Conservation (phyloP, 2,329 filamentous ascomycete genomes). For the Talaromyces sp. region DNA sequence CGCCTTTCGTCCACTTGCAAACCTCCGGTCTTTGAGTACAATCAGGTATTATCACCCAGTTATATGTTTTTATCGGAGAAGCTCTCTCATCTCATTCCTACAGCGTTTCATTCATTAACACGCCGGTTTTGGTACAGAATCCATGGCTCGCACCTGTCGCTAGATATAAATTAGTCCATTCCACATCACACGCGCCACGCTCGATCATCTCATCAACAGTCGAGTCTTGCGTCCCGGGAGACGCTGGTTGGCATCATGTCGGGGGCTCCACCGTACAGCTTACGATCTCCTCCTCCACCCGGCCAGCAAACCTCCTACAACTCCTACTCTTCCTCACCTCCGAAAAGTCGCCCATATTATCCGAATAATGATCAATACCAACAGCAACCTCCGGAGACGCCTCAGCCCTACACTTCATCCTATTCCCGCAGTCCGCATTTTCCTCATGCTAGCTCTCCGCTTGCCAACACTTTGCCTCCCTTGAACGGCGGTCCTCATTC, state of each 20-base stretch:
- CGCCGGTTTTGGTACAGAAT: conserved; percentile 10
- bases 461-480: conserved; percentile 40
- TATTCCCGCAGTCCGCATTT: conserved; percentile 44
- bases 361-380: conserved; percentile 41
- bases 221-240: conserved; percentile 23
- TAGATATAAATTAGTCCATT: conserved; percentile 14
- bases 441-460: conserved; percentile 41
- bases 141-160: conserved; percentile 20
- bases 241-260: conserved; percentile 40
- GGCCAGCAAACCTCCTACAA: conserved; percentile 34
- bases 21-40: too few relatives aligned
- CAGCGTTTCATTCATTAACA: conserved; percentile 4
- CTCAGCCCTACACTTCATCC: conserved; percentile 39
- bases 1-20: background rate
- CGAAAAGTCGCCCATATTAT: conserved; percentile 43
- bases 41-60: conserved; percentile 10
- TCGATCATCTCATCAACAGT: background rate
- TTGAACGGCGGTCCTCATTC: conserved; percentile 40
- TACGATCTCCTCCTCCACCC: conserved; percentile 47
- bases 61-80: background rate
- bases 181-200: background rate
- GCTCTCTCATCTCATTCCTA: background rate
- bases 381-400: conserved; percentile 44
- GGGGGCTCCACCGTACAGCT: conserved; percentile 46
- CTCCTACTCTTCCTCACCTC: conserved; percentile 43